These are phyloP conservation scores for Aechmea fasciata DNA, from an alignment of 176 grass and related monocot species.

Conservation along the genomic window DNA sequence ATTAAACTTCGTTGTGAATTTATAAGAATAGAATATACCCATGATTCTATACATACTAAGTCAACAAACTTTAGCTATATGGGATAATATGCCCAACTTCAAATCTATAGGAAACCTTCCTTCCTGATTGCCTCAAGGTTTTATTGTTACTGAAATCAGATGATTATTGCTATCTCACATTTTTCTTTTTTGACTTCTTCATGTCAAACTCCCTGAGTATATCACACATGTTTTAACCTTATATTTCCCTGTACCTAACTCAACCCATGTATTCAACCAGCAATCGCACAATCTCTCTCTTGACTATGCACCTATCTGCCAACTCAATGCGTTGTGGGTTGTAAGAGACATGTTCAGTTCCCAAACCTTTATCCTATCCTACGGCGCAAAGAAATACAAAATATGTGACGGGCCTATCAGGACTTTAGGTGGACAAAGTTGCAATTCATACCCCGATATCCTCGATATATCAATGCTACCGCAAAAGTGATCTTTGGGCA, in stretches of 20 bases:
- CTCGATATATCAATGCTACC: neutral
- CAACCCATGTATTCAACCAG: neutral
- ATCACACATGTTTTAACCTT: neutral
- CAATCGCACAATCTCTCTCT: neutral
- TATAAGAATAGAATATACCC: too few species aligned
- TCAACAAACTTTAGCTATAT: too few species aligned
- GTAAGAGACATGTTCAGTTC: neutral
- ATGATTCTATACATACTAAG: too few species aligned
- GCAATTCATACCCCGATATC: neutral
- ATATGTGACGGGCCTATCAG: neutral
- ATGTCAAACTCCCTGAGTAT: neutral
- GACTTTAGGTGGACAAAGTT: neutral
- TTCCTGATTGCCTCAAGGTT: too few species aligned
- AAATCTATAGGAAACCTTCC: too few species aligned
- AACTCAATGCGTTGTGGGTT: neutral
- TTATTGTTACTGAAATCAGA: too few species aligned
- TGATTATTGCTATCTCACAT: too few species aligned
- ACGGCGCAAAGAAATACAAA: neutral
- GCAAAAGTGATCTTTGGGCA: neutral
- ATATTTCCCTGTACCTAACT: neutral
- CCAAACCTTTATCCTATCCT: neutral
- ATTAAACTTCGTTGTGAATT: too few species aligned
- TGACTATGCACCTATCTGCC: neutral
- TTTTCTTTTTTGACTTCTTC: neutral
- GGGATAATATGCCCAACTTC: too few species aligned